phyloP scores from a whole-genome alignment of 176 grass and related monocot genomes.

The Calamus simplicifolius region DNA sequence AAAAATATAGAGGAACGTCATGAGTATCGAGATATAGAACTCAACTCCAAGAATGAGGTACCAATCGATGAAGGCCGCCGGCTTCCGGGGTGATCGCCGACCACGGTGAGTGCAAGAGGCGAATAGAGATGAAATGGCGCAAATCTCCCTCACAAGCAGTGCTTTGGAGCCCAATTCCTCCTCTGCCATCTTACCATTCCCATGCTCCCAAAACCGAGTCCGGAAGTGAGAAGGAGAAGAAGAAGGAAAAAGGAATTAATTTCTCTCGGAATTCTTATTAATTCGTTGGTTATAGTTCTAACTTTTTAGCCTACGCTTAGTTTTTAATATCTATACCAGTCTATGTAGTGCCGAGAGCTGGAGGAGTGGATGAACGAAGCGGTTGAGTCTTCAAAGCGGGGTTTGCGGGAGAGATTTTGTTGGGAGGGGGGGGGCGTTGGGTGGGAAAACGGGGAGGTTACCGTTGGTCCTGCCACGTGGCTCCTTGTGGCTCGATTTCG shows the following conservation, averaged over 20 bases:
- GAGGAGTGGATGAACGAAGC: no score
- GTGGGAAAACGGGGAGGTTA: background rate
- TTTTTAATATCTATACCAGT: no score
- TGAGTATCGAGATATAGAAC: background rate
- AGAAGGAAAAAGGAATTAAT: no score
- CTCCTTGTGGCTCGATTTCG: background rate
- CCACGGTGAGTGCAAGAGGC: slow-evolving; percentile 45
- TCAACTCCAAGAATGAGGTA: slow-evolving; percentile 85
- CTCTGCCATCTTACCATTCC: slow-evolving; percentile 20
- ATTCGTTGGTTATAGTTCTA: no score
- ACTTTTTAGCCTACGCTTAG: no score
- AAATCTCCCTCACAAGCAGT: slow-evolving; percentile 26
- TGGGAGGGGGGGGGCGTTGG: background rate
- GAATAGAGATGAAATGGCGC: slow-evolving; percentile 48
- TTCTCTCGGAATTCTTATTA: no score
- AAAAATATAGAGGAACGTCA: no score
- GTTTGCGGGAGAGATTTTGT: background rate
- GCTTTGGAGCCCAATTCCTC: slow-evolving; percentile 29
- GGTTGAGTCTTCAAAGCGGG: no score
- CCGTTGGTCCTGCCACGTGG: background rate
- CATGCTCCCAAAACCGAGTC: background rate
- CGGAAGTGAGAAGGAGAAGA: no score
- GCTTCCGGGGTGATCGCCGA: slow-evolving; percentile 21
- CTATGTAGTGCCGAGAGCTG: no score
- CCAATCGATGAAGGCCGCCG: slow-evolving; percentile 63